A percentile compares a stretch with the other conserved stretches of the same genome.
Conservation (phyloP, 768 basidiomycete species). For the Imleria badia region DNA sequence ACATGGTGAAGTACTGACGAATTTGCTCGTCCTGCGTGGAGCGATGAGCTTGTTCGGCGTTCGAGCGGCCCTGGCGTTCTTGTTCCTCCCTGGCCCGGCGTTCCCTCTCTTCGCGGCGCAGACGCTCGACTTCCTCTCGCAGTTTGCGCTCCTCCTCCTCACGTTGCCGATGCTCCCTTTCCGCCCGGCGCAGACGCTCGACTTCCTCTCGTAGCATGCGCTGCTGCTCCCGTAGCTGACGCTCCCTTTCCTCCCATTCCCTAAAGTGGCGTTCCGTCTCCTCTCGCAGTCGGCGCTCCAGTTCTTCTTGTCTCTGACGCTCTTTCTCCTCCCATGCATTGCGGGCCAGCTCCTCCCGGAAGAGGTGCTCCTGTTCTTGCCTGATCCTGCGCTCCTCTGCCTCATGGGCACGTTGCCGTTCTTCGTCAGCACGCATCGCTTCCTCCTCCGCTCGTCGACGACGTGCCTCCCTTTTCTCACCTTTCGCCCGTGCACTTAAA, state of each 20-base stretch:
- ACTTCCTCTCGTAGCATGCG: slow-evolving; percentile 9
- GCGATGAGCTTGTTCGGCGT: slow-evolving; percentile 20
- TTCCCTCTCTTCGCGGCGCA: slow-evolving; percentile 12
- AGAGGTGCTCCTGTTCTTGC: slow-evolving; percentile 22
- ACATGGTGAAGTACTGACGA: slow-evolving; percentile 20
- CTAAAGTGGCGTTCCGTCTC: slow-evolving; percentile 16
- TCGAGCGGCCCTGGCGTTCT: slow-evolving; percentile 20
- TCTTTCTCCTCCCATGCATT: slow-evolving; percentile 16
- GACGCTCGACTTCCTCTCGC: slow-evolving; percentile 19
- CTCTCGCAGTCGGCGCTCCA: slow-evolving; percentile 8
- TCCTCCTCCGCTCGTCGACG: slow-evolving; percentile 13
- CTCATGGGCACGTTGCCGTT: slow-evolving; percentile 20
- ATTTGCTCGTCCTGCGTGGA: slow-evolving; percentile 6
- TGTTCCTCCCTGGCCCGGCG: slow-evolving; percentile 18
- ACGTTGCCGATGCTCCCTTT: slow-evolving; percentile 7
- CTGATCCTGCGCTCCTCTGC: slow-evolving; percentile 20
- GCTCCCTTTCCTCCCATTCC: slow-evolving; percentile 1
- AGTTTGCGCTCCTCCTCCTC: slow-evolving; percentile 4
- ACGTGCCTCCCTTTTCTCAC: slow-evolving; percentile 5
- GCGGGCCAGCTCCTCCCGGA: slow-evolving; percentile 4
- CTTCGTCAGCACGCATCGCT: slow-evolving; percentile 12
- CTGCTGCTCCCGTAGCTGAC: slow-evolving; percentile 8
- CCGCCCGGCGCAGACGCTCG: neutral
- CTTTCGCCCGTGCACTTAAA: slow-evolving; percentile 10
- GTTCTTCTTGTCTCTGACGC: slow-evolving; percentile 8